A percentile compares a stretch with the other conserved stretches of the same genome.
These are phyloP conservation scores for Ustilago esculenta DNA, from an alignment of 1,284 basidiomycete genomes.

Conservation along the genomic window DNA sequence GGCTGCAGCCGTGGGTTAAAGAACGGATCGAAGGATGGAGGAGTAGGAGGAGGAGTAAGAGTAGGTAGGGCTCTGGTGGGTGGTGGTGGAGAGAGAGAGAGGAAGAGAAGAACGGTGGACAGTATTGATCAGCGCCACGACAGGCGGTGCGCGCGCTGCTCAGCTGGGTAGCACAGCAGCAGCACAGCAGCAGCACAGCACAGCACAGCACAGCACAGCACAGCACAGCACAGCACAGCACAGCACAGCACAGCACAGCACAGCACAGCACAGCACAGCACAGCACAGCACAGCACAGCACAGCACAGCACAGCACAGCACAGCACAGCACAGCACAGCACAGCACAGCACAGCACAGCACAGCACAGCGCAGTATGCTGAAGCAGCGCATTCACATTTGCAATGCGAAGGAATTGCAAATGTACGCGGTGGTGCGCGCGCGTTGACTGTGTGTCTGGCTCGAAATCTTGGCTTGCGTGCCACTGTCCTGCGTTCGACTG, in stretches of 20 bases:
- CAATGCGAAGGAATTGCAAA: neutral
- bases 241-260: no score
- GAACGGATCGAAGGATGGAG: neutral
- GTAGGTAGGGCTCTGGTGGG: neutral
- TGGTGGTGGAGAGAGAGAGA: constrained; percentile 1
- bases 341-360: neutral
- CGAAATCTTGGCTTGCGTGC: no score
- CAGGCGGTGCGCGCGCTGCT: neutral
- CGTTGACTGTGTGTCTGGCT: no score
- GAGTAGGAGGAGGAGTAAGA: neutral
- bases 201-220: neutral
- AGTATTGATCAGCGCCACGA: no score
- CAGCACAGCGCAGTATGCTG: no score
- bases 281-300: neutral
- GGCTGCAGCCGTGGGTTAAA: no score
- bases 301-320: neutral
- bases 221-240: neutral
- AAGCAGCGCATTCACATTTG: neutral
- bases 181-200: neutral
- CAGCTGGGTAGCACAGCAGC: no score
- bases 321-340: no score
- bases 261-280: no score
- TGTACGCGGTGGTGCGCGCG: neutral
- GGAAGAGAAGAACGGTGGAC: neutral
- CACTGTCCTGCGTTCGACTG: no score